Evolutionary conservation across 1,284 basidiomycete species (phyloP), one percentile per base, ranked within the genome.

Genomic region (Coniferiporia weirii): DNA sequence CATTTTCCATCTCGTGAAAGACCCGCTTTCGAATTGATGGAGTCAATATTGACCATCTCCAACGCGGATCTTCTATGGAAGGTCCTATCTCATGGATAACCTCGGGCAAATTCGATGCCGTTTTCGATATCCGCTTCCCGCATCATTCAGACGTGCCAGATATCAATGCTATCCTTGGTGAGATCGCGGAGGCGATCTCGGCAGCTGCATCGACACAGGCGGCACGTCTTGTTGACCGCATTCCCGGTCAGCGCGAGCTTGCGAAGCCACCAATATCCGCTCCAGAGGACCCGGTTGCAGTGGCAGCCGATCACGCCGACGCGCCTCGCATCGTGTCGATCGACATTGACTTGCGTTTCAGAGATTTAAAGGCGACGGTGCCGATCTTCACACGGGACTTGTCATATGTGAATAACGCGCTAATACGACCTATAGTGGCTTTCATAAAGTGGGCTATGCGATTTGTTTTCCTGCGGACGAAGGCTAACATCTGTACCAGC

Each of bases 21-120:
- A 91, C 95, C 5, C 91, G 96, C 47, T 88, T 99, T 71, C 87
- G 96, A 12, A 95, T 99, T 59, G 96, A 99, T 70, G 96, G 97
- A 19, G 87, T 99, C 53, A 95, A 93, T 63, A 89, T 99, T 66
- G 97, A 99, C 73, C 96, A 99, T 69, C 79, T 98, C 47, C 93
- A 98, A 74, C 86, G 88, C 54, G 87, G 90, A 54, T 85, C 88
- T 1, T 88, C 87, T 4, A 82, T 85, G 61, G 89, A 87, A 63
- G 94, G 96, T 0, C 95, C 96, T 3, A 87, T 98, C 61, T 93
- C 93, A 3, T 99, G 97, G 96, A 94, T 99, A 64, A 91, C 89
- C 1, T 93, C 94, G 0, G 97, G 97, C 51, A 96, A 96, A 73
- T 84, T 98, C 35, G 96, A 99, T 68, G 91, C 95, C 2, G 97